Percentiles rank a stretch among this genome's conserved stretches.
Conservation (phyloP, 805 yeast species). For the Kluyveromyces lactis region DNA sequence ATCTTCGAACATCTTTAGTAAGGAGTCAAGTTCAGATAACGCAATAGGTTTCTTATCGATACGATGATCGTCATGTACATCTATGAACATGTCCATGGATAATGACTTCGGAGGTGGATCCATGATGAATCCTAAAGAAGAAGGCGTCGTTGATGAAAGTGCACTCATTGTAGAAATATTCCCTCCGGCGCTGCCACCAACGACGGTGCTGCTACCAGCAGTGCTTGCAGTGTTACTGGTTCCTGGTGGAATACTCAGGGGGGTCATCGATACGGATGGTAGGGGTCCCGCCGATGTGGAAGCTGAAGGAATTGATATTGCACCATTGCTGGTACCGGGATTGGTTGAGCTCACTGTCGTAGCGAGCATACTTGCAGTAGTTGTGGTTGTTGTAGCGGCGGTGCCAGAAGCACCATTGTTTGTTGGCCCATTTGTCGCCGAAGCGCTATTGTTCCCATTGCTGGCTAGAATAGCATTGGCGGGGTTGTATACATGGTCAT, state of each 20-base stretch:
- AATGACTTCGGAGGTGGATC: slow-evolving; percentile 22
- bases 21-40: slow-evolving; percentile 21
- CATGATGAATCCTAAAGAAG: slow-evolving; percentile 8
- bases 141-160: neutral
- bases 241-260: neutral
- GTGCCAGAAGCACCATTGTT: too few species aligned
- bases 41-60: slow-evolving; percentile 24
- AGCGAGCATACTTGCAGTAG: too few species aligned
- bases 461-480: neutral
- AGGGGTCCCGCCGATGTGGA: neutral
- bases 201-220: neutral
- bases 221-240: neutral
- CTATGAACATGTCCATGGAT: slow-evolving; percentile 23
- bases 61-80: slow-evolving; percentile 16
- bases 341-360: neutral
- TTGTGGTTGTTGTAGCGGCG: too few species aligned
- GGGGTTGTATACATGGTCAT: slow-evolving; percentile 2
- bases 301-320: neutral
- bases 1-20: slow-evolving; percentile 24
- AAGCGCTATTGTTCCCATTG: too few species aligned
- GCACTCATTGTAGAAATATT: neutral
- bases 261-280: too few species aligned
- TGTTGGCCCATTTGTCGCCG: too few species aligned
- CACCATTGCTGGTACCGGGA: neutral
- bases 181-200: neutral